Percentiles rank a stretch among this genome's conserved stretches.
Conservation (phyloP, 208 protist species). For the Trypanosoma rangeli region DNA sequence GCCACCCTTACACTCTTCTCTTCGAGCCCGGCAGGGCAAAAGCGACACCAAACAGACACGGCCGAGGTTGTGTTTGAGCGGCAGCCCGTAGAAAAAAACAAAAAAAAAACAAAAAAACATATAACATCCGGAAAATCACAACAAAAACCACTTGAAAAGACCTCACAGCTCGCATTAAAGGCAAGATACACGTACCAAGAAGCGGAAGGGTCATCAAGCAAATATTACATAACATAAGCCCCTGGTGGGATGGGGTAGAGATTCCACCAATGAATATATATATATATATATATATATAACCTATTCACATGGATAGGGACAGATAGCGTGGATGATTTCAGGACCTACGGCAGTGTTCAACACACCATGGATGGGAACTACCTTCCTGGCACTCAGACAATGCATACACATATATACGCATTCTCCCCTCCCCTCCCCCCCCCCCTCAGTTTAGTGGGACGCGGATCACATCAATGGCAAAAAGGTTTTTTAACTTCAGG, state of each 20-base stretch:
- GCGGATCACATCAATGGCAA: conserved; percentile 50
- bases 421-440: not conserved
- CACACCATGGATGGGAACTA: not conserved
- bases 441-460: conserved; percentile 32
- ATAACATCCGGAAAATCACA: not conserved
- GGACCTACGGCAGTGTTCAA: not conserved
- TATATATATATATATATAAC: not conserved
- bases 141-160: not conserved
- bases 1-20: not conserved
- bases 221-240: not conserved
- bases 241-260: not conserved
- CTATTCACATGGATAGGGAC: not conserved
- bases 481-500: conserved; percentile 55
- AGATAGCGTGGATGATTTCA: not conserved
- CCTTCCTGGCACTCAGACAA: not conserved
- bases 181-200: not conserved
- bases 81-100: conserved; percentile 1
- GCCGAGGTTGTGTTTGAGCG: not conserved
- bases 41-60: not conserved
- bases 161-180: not conserved
- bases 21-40: not conserved
- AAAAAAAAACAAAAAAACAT: conserved; percentile 8
- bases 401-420: not conserved
- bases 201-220: not conserved
- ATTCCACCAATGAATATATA: no score